These are phyloP conservation scores for Chytriomyces confervae DNA, from an alignment of 192 early-diverging fungal genomes.

Conservation along the genomic window DNA sequence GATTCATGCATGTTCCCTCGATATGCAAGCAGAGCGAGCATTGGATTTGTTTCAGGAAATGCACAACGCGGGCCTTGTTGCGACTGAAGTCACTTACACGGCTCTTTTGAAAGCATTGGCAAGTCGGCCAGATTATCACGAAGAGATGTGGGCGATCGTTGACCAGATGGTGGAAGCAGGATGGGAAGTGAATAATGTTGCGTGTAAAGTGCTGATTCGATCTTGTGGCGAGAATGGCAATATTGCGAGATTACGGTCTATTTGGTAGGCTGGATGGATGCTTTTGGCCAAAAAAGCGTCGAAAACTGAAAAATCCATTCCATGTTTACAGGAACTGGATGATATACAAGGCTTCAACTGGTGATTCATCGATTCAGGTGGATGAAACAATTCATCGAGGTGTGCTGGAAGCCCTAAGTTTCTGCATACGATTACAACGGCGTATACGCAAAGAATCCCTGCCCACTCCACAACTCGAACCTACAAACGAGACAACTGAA, in stretches of 20 bases:
- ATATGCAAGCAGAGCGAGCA: conserved; percentile 84
- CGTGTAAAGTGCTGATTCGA: conserved; percentile 83
- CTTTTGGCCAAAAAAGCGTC: too few species aligned
- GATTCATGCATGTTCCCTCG: conserved; percentile 89
- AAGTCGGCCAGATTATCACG: conserved; percentile 79
- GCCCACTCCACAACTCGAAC: background rate
- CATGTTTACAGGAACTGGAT: conserved; percentile 16
- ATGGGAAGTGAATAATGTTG: conserved; percentile 78
- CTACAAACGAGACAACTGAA: background rate
- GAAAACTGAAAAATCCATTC: too few species aligned
- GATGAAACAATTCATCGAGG: background rate
- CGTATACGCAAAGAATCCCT: background rate
- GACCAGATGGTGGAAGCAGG: conserved; percentile 85
- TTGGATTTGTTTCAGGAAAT: conserved; percentile 93
- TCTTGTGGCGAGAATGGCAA: conserved; percentile 78
- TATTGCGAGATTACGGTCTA: conserved; percentile 66
- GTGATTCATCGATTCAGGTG: conserved; percentile 7
- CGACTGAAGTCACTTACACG: conserved; percentile 87
- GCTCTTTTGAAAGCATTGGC: conserved; percentile 85
- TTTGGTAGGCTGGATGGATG: conserved; percentile 49
- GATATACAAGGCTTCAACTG: background rate
- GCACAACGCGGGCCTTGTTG: conserved; percentile 67
- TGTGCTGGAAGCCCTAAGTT: conserved; percentile 23
- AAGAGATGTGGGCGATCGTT: conserved; percentile 79
- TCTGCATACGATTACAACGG: background rate